Evolutionary conservation across 192 early-diverging fungal species (phyloP).

Genomic region (Coemansia pectinata): DNA sequence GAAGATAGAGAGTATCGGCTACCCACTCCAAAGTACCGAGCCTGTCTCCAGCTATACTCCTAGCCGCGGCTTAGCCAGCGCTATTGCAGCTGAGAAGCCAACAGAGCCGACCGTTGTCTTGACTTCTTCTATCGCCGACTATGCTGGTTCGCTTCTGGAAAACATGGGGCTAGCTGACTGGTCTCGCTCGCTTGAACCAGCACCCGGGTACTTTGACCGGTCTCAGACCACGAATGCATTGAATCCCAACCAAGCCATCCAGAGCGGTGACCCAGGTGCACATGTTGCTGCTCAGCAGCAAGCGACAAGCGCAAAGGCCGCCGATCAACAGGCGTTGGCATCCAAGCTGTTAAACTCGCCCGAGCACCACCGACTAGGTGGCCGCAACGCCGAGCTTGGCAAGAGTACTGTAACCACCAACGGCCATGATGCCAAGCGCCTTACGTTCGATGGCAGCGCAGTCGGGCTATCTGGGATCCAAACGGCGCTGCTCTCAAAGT

Average conservation of each 20-base stretch:
- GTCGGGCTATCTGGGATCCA: conserved; percentile 20
- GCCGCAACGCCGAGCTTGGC: conserved; percentile 6
- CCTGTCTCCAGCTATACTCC: not conserved
- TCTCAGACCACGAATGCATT: not conserved
- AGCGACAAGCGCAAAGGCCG: not conserved
- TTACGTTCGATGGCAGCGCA: not conserved
- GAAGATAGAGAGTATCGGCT: not conserved
- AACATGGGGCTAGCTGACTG: conserved; percentile 14
- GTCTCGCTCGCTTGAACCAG: not conserved
- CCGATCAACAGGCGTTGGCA: not conserved
- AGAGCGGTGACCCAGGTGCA: not conserved
- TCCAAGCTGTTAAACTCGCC: conserved; percentile 28
- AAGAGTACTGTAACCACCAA: not conserved
- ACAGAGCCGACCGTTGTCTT: conserved; percentile 3
- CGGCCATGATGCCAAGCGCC: not conserved
- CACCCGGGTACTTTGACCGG: not conserved
- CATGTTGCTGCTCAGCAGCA: not conserved
- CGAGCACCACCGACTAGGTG: conserved; percentile 22
- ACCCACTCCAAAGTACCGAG: not conserved
- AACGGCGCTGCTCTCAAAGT: conserved; percentile 27
- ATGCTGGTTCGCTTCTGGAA: conserved; percentile 27
- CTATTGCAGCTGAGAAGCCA: not conserved
- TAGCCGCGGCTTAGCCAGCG: not conserved
- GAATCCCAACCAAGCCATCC: not conserved
- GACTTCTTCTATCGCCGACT: conserved; percentile 33